Evolutionary conservation across 2,329 filamentous ascomycete species (phyloP).

Genomic region (Claviceps pazoutovae): DNA sequence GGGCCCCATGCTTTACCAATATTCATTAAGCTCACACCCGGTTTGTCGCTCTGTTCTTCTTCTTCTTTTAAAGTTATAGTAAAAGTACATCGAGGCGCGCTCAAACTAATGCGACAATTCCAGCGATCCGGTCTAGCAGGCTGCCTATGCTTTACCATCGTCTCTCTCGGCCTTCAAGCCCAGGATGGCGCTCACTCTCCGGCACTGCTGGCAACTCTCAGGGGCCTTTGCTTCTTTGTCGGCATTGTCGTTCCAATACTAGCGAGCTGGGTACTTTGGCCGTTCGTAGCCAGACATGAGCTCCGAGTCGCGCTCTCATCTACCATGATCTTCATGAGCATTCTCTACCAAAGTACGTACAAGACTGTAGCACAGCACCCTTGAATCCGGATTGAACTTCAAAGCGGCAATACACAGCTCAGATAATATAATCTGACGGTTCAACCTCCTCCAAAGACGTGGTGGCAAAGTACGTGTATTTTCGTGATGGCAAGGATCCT

Average conservation of each 20-base stretch:
- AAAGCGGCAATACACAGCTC: not conserved
- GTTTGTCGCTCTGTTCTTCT: slow-evolving; percentile 11
- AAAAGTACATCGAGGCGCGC: no score
- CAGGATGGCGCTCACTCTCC: slow-evolving; percentile 19
- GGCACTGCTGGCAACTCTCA: slow-evolving; percentile 28
- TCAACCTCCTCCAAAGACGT: slow-evolving; percentile 20
- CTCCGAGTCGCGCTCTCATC: slow-evolving; percentile 38
- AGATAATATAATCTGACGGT: not conserved
- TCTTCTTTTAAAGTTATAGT: no score
- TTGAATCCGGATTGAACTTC: no score
- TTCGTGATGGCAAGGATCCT: slow-evolving; percentile 38
- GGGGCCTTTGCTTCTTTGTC: slow-evolving; percentile 36
- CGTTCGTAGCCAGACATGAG: slow-evolving; percentile 46
- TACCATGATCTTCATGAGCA: slow-evolving; percentile 44
- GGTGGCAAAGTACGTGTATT: slow-evolving; percentile 44
- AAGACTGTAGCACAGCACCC: not conserved
- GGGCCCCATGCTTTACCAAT: slow-evolving; percentile 45
- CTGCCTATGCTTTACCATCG: slow-evolving; percentile 41
- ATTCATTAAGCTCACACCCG: slow-evolving; percentile 39
- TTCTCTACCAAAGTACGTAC: slow-evolving; percentile 36
- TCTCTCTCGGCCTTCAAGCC: slow-evolving; percentile 31
- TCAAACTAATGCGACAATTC: not conserved
- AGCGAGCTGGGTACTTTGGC: slow-evolving; percentile 47
- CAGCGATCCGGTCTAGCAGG: slow-evolving; percentile 43
- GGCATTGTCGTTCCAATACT: slow-evolving; percentile 39